Evolutionary conservation across 257 asterid species (phyloP).

Genomic region (Nyctanthes arbortristis): DNA sequence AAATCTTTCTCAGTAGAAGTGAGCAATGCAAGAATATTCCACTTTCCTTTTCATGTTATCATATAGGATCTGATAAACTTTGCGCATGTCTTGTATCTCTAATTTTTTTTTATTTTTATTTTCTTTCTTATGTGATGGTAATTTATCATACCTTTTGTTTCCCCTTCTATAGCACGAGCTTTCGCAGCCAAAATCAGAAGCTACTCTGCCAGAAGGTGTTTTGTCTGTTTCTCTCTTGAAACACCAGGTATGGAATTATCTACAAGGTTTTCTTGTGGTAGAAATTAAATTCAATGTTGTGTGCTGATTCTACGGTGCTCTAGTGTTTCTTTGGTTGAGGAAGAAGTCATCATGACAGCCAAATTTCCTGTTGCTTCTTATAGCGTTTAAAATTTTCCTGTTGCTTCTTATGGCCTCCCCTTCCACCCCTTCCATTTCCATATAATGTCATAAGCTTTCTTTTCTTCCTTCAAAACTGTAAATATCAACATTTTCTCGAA

Average conservation of each 20-base stretch:
- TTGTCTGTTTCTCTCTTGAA: conserved; percentile 80
- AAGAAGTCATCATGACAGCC: background rate
- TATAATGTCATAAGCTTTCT: background rate
- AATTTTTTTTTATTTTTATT: no score
- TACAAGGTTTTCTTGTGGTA: background rate
- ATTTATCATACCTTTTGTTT: no score
- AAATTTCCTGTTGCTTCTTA: no score
- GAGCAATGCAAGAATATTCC: no score
- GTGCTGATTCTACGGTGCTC: background rate
- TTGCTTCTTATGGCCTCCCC: no score
- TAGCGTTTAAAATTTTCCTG: no score
- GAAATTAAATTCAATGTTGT: background rate
- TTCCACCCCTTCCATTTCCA: background rate
- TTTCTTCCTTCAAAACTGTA: background rate
- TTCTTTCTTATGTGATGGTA: background rate
- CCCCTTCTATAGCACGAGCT: conserved; percentile 47
- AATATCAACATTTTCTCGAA: background rate
- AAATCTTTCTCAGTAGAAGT: no score
- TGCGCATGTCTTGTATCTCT: no score
- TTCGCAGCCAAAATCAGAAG: conserved; percentile 80
- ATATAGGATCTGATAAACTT: no score
- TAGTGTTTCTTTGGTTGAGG: background rate
- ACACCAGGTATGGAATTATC: conserved; percentile 56
- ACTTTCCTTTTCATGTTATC: no score
- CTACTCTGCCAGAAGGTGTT: conserved; percentile 75